Evolutionary conservation across 2,329 filamentous ascomycete genomes (phyloP).

Genomic region (Colletotrichum sp.): DNA sequence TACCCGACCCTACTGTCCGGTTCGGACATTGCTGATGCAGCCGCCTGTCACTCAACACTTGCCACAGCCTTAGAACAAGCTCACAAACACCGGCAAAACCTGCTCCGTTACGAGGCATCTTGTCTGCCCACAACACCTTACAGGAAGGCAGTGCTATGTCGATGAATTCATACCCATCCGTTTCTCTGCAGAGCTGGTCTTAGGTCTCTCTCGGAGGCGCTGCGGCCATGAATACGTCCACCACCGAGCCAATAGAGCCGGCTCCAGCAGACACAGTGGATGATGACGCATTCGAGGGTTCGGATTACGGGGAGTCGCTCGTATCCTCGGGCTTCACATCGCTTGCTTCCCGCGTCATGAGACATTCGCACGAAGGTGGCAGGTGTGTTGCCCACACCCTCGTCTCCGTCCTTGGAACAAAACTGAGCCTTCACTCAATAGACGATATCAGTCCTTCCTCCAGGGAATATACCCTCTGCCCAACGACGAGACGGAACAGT

Average conservation of each 20-base stretch:
- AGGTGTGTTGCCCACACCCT: conserved; percentile 8
- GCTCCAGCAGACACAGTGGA: conserved; percentile 3
- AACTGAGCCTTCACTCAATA: conserved; percentile 24
- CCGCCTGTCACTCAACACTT: background rate
- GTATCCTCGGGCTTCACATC: conserved; percentile 45
- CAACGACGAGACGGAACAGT: conserved; percentile 57
- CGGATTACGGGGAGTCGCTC: conserved; percentile 42
- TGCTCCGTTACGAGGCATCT: background rate
- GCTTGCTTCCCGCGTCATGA: conserved; percentile 27
- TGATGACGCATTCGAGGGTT: conserved; percentile 27
- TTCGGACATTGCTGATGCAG: background rate
- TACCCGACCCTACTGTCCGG: background rate
- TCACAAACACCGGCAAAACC: background rate
- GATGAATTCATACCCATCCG: background rate
- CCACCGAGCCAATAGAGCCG: conserved; percentile 16
- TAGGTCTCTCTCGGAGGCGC: background rate
- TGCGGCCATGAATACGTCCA: conserved; percentile 8
- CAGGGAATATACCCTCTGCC: conserved; percentile 54
- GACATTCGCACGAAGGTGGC: conserved; percentile 20
- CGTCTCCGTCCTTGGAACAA: background rate
- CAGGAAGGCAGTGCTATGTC: background rate
- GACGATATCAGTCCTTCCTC: conserved; percentile 54
- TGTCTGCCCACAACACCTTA: background rate
- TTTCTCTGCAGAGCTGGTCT: background rate
- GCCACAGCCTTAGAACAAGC: background rate